Evolutionary conservation across 495 filamentous ascomycete genomes (phyloP).

Genomic region (Daldinia loculata): DNA sequence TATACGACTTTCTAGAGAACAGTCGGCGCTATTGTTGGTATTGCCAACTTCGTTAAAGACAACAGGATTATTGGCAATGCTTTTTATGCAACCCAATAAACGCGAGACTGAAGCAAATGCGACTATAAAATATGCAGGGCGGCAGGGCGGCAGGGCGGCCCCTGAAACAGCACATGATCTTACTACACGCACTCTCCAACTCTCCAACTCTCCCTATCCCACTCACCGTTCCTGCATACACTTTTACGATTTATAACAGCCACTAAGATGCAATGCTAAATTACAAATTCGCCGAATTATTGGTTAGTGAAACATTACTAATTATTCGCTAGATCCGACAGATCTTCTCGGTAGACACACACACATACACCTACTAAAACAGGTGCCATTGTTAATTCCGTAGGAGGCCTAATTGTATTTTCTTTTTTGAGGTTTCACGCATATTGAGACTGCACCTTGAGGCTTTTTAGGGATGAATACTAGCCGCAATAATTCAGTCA

Average conservation of each 20-base stretch:
- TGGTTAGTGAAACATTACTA: background rate
- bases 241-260: constrained; percentile 9
- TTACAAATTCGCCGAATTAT: background rate
- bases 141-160: constrained; percentile 31
- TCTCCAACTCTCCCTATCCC: background rate
- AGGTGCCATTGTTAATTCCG: background rate
- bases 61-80: background rate
- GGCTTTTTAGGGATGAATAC: background rate
- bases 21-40: background rate
- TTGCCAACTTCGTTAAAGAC: background rate
- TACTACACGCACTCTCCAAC: constrained; percentile 4
- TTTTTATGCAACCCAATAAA: constrained; percentile 22
- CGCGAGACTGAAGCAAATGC: constrained; percentile 29
- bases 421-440: constrained; percentile 18
- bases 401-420: background rate
- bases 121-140: constrained; percentile 34
- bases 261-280: constrained; percentile 3
- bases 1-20: background rate
- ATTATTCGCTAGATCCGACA: background rate
- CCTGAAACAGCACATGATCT: constrained; percentile 31
- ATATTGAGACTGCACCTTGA: constrained; percentile 10
- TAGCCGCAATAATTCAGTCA: background rate
- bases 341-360: background rate
- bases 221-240: background rate
- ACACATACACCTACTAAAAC: background rate